Percentiles rank a stretch among this genome's conserved stretches.
phyloP scores from a whole-genome alignment of 305 asterid genomes.

The Andrographis paniculata region DNA sequence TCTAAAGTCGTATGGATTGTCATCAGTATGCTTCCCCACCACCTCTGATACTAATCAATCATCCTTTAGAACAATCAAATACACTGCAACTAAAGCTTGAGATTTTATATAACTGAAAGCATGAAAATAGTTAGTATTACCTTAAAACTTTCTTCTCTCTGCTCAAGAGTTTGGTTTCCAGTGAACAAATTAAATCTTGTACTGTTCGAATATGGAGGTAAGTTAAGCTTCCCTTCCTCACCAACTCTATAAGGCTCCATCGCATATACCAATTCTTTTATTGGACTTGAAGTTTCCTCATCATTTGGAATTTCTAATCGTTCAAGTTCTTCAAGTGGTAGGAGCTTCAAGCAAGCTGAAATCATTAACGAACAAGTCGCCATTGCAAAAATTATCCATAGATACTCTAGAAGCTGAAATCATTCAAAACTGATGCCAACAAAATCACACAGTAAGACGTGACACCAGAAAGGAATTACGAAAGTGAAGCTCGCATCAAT shows the following conservation, averaged over 20 bases:
- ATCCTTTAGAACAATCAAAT: constrained; percentile 11
- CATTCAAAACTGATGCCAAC: too few relatives aligned
- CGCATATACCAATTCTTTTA: constrained; percentile 49
- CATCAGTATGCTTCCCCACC: constrained; percentile 7
- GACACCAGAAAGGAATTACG: too few relatives aligned
- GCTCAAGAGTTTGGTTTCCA: constrained; percentile 76
- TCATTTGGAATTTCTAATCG: constrained; percentile 54
- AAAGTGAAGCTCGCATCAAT: too few relatives aligned
- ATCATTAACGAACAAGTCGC: constrained; percentile 15
- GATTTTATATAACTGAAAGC: constrained; percentile 7
- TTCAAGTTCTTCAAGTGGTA: constrained; percentile 73
- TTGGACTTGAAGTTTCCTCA: constrained; percentile 29
- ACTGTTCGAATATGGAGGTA: constrained; percentile 32
- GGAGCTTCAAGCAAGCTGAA: constrained; percentile 80
- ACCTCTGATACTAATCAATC: constrained; percentile 1
- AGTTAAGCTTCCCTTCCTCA: constrained; percentile 30
- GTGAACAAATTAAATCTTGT: constrained; percentile 81
- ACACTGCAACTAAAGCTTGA: neutral
- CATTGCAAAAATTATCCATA: constrained; percentile 2
- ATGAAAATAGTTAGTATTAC: constrained; percentile 27
- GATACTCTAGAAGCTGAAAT: constrained; percentile 4
- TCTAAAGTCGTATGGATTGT: constrained; percentile 5
- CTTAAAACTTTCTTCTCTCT: constrained; percentile 73
- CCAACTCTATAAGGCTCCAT: constrained; percentile 30
- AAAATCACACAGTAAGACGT: too few relatives aligned